These are phyloP conservation scores for Datura wrightii DNA, from an alignment of 257 asterid species.

Conservation along the genomic window DNA sequence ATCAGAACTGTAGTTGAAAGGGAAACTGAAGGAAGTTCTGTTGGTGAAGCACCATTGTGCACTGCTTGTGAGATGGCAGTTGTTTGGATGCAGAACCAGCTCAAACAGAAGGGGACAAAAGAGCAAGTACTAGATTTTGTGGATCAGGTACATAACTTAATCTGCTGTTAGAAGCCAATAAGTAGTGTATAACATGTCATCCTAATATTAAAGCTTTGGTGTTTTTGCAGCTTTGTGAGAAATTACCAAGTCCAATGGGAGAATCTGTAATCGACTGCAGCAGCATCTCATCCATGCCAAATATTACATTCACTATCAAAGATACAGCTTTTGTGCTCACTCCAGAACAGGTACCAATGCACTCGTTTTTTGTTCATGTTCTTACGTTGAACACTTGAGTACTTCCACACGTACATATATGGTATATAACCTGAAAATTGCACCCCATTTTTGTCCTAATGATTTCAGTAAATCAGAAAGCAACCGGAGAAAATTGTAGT, in stretches of 20 bases:
- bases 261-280: slow-evolving; percentile 75
- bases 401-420: neutral
- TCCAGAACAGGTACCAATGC: slow-evolving; percentile 74
- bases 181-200: neutral
- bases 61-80: slow-evolving; percentile 94
- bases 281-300: slow-evolving; percentile 61
- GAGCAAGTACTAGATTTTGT: slow-evolving; percentile 73
- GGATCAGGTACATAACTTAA: slow-evolving; percentile 61
- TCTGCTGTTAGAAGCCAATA: slow-evolving; percentile 27
- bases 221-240: slow-evolving; percentile 74
- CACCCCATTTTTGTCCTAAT: neutral
- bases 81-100: slow-evolving; percentile 89
- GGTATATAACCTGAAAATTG: neutral
- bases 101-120: slow-evolving; percentile 61
- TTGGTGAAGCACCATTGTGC: slow-evolving; percentile 61
- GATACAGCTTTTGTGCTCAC: slow-evolving; percentile 62
- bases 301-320: slow-evolving; percentile 72
- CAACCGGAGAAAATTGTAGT: neutral
- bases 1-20: slow-evolving; percentile 74
- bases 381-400: neutral
- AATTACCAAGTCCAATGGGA: slow-evolving; percentile 88
- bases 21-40: slow-evolving; percentile 50
- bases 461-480: neutral
- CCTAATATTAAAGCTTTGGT: slow-evolving; percentile 27
- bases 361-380: neutral